A percentile compares a stretch with the other conserved stretches of the same genome.
These are phyloP conservation scores for Hyphopichia fennica DNA, from an alignment of 1,139 yeast genomes.

Conservation along the genomic window DNA sequence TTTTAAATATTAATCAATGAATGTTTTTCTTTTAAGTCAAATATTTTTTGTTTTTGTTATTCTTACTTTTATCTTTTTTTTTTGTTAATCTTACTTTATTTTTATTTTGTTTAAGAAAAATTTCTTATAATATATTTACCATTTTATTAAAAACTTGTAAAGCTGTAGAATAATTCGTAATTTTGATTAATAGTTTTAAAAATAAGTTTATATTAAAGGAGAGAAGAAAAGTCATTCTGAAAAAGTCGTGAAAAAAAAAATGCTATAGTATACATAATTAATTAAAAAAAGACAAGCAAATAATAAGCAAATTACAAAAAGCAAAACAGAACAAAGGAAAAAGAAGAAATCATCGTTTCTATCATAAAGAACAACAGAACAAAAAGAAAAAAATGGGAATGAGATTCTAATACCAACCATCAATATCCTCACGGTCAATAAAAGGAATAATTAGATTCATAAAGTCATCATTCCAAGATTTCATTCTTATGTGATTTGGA, in stretches of 20 bases:
- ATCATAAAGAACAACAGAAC: neutral
- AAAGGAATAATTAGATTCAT: slow-evolving; percentile 25
- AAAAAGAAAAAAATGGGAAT: too few relatives aligned
- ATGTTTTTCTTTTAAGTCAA: neutral
- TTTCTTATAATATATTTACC: neutral
- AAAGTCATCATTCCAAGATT: slow-evolving; percentile 32
- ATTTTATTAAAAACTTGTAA: too few relatives aligned
- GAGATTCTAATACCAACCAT: slow-evolving; percentile 36
- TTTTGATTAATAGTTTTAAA: too few relatives aligned
- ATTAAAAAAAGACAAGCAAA: neutral
- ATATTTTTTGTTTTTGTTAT: neutral
- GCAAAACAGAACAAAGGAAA: slow-evolving; percentile 16
- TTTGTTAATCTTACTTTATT: neutral
- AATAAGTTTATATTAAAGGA: neutral
- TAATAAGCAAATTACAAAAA: neutral
- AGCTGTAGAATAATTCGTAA: too few relatives aligned
- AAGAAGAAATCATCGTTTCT: neutral
- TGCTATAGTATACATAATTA: too few relatives aligned
- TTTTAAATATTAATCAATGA: neutral
- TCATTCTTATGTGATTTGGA: slow-evolving; percentile 11
- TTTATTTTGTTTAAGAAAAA: neutral
- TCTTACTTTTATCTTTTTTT: neutral
- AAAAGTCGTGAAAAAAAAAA: too few relatives aligned
- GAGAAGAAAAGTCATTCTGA: neutral
- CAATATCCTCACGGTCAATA: slow-evolving; percentile 31